A percentile compares a stretch with the other conserved stretches of the same genome.
phyloP scores from a whole-genome alignment of 306 rosid species.

The Chamaecrista fasciculata region DNA sequence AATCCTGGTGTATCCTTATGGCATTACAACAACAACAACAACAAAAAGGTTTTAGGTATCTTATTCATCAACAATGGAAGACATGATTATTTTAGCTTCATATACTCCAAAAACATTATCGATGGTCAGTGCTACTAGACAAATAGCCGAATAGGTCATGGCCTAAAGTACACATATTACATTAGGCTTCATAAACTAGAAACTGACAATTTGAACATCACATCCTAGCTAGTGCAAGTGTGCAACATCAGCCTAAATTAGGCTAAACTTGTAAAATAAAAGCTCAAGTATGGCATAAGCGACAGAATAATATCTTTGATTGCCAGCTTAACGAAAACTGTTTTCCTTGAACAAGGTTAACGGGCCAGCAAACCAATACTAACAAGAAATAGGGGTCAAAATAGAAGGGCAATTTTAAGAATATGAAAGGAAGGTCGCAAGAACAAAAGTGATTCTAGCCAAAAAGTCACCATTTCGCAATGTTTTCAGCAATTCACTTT shows the following conservation, averaged over 20 bases:
- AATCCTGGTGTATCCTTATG: not conserved
- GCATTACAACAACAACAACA: conserved; percentile 15
- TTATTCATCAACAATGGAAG: not conserved
- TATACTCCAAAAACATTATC: not conserved
- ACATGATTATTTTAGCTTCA: conserved; percentile 13
- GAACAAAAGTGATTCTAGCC: conserved; percentile 13
- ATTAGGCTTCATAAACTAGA: not conserved
- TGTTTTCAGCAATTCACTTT: conserved; percentile 73
- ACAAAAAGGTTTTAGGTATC: not conserved
- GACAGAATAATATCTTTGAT: not conserved
- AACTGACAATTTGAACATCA: not conserved
- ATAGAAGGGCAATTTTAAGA: not conserved
- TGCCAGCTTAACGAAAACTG: not conserved
- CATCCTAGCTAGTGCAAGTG: not conserved
- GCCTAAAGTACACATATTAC: not conserved
- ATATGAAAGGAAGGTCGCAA: not conserved
- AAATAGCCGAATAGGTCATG: conserved; percentile 11
- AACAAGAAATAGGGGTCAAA: conserved; percentile 3
- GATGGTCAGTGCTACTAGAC: not conserved
- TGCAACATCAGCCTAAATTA: not conserved
- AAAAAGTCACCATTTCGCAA: conserved; percentile 68
- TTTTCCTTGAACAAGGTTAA: conserved; percentile 17
- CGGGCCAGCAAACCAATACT: not conserved
- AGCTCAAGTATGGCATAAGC: not conserved
- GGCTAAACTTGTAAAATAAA: not conserved